A percentile compares a stretch with the other conserved stretches of the same genome.
Conservation (phyloP, 306 rosid species). For the Vigna nakashimae region DNA sequence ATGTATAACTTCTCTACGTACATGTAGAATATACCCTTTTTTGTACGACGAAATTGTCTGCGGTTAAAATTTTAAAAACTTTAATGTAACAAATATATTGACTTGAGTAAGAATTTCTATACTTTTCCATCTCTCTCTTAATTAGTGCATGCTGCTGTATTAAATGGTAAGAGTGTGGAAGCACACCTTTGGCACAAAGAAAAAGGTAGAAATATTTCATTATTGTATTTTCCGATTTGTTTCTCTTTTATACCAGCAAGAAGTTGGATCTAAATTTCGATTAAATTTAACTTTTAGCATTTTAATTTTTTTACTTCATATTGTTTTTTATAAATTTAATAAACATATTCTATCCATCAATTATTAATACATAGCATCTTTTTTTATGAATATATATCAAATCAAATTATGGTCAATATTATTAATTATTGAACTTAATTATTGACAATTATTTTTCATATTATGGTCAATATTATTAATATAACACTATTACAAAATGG, state of each 20-base stretch:
- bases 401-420: not conserved
- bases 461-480: not conserved
- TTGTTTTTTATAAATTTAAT: not conserved
- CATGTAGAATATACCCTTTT: not conserved
- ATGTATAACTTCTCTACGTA: not conserved
- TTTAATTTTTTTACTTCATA: no score
- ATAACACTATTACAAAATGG: no score
- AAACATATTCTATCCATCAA: not conserved
- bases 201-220: not conserved
- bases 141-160: conserved; percentile 35
- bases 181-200: conserved; percentile 31
- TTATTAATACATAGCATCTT: not conserved
- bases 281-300: not conserved
- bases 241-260: not conserved
- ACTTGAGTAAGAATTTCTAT: not conserved
- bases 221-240: not conserved
- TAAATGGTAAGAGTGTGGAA: conserved; percentile 41
- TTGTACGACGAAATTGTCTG: not conserved
- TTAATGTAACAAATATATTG: not conserved
- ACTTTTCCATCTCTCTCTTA: not conserved
- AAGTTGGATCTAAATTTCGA: not conserved
- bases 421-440: not conserved
- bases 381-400: not conserved
- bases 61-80: not conserved
- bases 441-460: not conserved